These are phyloP conservation scores for Fusarium mundagurra DNA, from an alignment of 2,329 filamentous ascomycete species.

Conservation along the genomic window DNA sequence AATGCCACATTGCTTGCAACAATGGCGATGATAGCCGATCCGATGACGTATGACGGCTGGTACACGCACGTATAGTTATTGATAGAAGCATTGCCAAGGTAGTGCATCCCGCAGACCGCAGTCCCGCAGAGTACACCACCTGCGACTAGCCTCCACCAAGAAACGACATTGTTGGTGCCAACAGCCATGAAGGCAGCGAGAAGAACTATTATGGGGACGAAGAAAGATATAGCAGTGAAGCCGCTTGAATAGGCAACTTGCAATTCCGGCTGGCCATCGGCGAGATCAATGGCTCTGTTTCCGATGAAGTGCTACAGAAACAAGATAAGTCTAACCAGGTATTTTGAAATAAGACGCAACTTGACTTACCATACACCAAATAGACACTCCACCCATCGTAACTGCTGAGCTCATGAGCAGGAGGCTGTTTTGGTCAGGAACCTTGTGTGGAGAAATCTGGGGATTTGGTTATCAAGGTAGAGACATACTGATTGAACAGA, in stretches of 20 bases:
- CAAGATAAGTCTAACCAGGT: neutral
- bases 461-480: neutral
- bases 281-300: slow-evolving; percentile 80
- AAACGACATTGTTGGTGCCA: slow-evolving; percentile 67
- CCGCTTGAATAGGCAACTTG: slow-evolving; percentile 79
- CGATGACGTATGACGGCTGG: slow-evolving; percentile 66
- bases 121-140: slow-evolving; percentile 77
- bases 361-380: slow-evolving; percentile 72
- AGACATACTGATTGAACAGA: slow-evolving; percentile 72
- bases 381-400: slow-evolving; percentile 78
- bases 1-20: slow-evolving; percentile 76
- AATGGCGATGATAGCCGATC: slow-evolving; percentile 76
- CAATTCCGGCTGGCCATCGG: slow-evolving; percentile 66
- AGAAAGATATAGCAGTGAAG: slow-evolving; percentile 80
- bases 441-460: neutral
- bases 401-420: slow-evolving; percentile 72
- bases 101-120: slow-evolving; percentile 87
- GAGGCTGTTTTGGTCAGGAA: slow-evolving; percentile 56
- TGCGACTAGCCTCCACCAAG: slow-evolving; percentile 65
- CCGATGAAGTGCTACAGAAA: slow-evolving; percentile 65
- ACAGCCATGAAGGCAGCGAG: slow-evolving; percentile 76
- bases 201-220: slow-evolving; percentile 81
- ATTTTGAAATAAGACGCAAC: neutral
- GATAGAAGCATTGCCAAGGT: slow-evolving; percentile 85
- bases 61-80: slow-evolving; percentile 78